Percentiles rank a stretch among this genome's conserved stretches.
Evolutionary conservation across 2,329 filamentous ascomycete genomes (phyloP).

Genomic region (Penicillium corylophilum): DNA sequence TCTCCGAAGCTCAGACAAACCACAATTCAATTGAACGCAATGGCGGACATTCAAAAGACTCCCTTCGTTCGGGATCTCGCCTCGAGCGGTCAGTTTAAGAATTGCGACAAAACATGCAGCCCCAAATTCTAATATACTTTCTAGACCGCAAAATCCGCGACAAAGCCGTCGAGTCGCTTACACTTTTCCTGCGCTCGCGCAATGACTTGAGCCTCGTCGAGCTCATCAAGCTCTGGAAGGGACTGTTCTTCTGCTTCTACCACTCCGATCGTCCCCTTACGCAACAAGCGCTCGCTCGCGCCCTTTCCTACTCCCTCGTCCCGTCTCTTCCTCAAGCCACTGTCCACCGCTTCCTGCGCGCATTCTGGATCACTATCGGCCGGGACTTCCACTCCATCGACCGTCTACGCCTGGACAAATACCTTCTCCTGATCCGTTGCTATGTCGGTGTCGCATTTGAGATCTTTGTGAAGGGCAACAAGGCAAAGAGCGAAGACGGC

Average conservation of each 20-base stretch:
- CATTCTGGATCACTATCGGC: constrained; percentile 70
- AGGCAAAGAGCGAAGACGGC: constrained; percentile 15
- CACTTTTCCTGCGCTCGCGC: constrained; percentile 70
- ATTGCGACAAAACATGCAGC: neutral
- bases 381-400: constrained; percentile 71
- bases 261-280: constrained; percentile 88
- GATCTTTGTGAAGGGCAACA: constrained; percentile 35
- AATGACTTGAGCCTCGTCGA: constrained; percentile 65
- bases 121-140: constrained; percentile 8
- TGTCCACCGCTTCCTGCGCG: constrained; percentile 53
- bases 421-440: constrained; percentile 76
- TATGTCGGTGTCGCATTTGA: constrained; percentile 71
- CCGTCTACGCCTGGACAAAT: constrained; percentile 85
- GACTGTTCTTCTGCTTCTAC: constrained; percentile 88
- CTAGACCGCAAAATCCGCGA: constrained; percentile 76
- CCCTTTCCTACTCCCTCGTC: constrained; percentile 69
- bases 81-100: constrained; percentile 64
- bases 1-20: constrained; percentile 5
- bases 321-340: constrained; percentile 55
- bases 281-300: constrained; percentile 77
- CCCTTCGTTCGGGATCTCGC: constrained; percentile 82
- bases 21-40: constrained; percentile 15
- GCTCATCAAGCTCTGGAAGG: constrained; percentile 88
- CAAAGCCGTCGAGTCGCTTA: constrained; percentile 72
- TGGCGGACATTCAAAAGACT: constrained; percentile 48